A percentile compares a stretch with the other conserved stretches of the same genome.
Evolutionary conservation across 352 stramenopile genomes (phyloP).

Genomic region (Pythium chondricola): DNA sequence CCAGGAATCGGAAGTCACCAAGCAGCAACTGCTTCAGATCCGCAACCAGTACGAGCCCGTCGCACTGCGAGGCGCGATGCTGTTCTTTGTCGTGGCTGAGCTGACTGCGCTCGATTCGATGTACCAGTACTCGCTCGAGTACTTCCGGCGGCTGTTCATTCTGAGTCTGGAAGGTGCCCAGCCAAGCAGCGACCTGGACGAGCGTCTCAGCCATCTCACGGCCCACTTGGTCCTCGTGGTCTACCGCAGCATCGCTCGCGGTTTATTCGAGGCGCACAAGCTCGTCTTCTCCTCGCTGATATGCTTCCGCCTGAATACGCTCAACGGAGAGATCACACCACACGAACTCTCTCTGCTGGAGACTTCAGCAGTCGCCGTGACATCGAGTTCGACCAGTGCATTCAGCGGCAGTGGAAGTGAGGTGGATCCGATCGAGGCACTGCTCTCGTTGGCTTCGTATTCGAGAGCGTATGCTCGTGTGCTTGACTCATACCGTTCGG

Average conservation of each 20-base stretch:
- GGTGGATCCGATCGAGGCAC: slow-evolving; percentile 13
- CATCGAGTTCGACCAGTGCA: background rate
- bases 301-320: slow-evolving; percentile 44
- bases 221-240: slow-evolving; percentile 43
- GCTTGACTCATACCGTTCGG: slow-evolving; percentile 35
- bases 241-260: slow-evolving; percentile 64
- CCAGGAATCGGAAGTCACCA: slow-evolving; percentile 50
- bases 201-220: slow-evolving; percentile 37
- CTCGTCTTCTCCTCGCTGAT: slow-evolving; percentile 61
- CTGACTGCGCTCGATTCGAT: slow-evolving; percentile 55
- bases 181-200: slow-evolving; percentile 19
- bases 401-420: background rate
- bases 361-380: background rate
- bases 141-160: slow-evolving; percentile 62
- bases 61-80: slow-evolving; percentile 46
- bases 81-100: slow-evolving; percentile 70
- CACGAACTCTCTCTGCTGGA: slow-evolving; percentile 36
- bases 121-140: slow-evolving; percentile 80
- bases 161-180: slow-evolving; percentile 41
- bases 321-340: slow-evolving; percentile 28
- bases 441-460: slow-evolving; percentile 24
- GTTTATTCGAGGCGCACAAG: slow-evolving; percentile 61
- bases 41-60: slow-evolving; percentile 54
- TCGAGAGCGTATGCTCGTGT: slow-evolving; percentile 23
- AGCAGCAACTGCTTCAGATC: slow-evolving; percentile 52